A percentile compares a stretch with the other conserved stretches of the same genome.
Evolutionary conservation across 352 stramenopile genomes (phyloP).

Genomic region (Globisporangium solare): DNA sequence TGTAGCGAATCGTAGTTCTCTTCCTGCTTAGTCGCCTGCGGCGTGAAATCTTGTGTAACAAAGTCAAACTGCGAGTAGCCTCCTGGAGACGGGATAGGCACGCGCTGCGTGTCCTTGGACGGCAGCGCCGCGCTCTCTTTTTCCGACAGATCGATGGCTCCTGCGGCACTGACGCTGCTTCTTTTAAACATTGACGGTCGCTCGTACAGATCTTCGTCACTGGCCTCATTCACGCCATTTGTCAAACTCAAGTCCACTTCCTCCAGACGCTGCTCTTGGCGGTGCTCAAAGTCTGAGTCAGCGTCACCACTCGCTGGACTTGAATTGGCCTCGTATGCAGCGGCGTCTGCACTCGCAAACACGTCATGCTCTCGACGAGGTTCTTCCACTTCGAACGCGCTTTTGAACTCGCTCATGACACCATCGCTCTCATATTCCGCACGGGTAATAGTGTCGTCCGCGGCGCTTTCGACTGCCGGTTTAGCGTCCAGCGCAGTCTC

Average conservation of each 20-base stretch:
- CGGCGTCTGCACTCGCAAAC: too few species aligned
- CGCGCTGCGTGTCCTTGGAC: neutral
- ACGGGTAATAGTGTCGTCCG: neutral
- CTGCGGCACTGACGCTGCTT: too few species aligned
- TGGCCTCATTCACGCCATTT: neutral
- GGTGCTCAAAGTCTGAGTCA: too few species aligned
- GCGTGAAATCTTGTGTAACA: slow-evolving; percentile 7
- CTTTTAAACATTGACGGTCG: too few species aligned
- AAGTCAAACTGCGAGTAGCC: slow-evolving; percentile 17
- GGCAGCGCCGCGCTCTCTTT: too few species aligned
- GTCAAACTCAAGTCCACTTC: neutral
- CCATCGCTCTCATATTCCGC: neutral
- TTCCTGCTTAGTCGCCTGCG: neutral
- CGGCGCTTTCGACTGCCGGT: neutral
- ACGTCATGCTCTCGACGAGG: too few species aligned
- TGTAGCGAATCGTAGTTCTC: neutral
- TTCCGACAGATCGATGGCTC: too few species aligned
- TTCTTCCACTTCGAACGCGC: too few species aligned
- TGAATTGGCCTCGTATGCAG: too few species aligned
- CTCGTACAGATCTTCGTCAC: neutral
- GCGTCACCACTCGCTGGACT: too few species aligned
- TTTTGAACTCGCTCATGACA: too few species aligned
- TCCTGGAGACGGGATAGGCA: slow-evolving; percentile 5
- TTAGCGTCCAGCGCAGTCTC: neutral
- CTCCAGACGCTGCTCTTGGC: too few species aligned